These are phyloP conservation scores for Diatrype stigma DNA, from an alignment of 2,329 filamentous ascomycete species.

Conservation along the genomic window DNA sequence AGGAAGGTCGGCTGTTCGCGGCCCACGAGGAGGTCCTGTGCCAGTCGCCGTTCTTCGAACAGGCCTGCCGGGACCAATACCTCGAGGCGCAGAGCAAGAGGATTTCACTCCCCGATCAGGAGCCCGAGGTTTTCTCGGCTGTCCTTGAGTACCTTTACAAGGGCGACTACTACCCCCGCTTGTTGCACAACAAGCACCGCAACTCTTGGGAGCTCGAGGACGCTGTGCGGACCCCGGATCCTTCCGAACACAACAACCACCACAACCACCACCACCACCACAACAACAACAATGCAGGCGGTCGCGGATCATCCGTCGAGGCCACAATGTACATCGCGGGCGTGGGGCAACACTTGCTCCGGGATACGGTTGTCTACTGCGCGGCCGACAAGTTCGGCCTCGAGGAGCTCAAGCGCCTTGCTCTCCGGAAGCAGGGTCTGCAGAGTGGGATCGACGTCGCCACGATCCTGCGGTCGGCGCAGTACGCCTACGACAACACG, in stretches of 20 bases:
- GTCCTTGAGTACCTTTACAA: slow-evolving; percentile 97
- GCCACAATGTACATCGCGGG: slow-evolving; percentile 74
- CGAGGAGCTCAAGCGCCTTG: slow-evolving; percentile 85
- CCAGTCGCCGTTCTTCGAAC: slow-evolving; percentile 79
- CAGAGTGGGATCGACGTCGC: slow-evolving; percentile 89
- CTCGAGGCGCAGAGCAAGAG: slow-evolving; percentile 73
- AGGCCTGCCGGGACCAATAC: slow-evolving; percentile 67
- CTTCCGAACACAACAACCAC: slow-evolving; percentile 27
- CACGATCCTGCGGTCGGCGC: slow-evolving; percentile 85
- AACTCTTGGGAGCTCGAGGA: slow-evolving; percentile 90
- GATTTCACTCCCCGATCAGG: slow-evolving; percentile 68
- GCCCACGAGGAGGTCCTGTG: slow-evolving; percentile 90
- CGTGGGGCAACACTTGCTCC: slow-evolving; percentile 72
- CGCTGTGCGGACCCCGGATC: slow-evolving; percentile 34
- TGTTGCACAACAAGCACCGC: slow-evolving; percentile 80
- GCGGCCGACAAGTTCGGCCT: slow-evolving; percentile 85
- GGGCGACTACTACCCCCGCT: slow-evolving; percentile 88
- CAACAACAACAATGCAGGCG: slow-evolving; percentile 30
- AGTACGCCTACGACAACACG: slow-evolving; percentile 94
- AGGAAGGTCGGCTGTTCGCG: slow-evolving; percentile 84
- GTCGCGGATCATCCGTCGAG: slow-evolving; percentile 51
- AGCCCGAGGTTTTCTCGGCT: slow-evolving; percentile 89
- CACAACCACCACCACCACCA: slow-evolving; percentile 45
- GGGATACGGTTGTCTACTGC: slow-evolving; percentile 94
- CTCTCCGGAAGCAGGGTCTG: slow-evolving; percentile 90